Evolutionary conservation across 2,329 filamentous ascomycete genomes (phyloP).

Genomic region (Sporothrix brasiliensis): DNA sequence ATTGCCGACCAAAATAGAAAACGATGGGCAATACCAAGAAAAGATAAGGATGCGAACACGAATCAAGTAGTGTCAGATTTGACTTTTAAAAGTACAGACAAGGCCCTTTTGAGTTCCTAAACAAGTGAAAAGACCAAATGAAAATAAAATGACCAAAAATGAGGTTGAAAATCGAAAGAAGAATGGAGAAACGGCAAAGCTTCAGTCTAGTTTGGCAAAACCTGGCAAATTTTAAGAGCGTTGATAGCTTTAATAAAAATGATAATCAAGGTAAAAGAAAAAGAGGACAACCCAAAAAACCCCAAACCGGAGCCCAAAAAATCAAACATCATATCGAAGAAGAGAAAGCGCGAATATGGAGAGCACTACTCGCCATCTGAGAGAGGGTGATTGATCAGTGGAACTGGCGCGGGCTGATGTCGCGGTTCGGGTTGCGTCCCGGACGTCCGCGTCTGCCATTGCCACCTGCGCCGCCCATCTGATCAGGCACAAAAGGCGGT

Average conservation of each 20-base stretch:
- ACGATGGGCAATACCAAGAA: neutral
- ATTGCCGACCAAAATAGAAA: slow-evolving; percentile 4
- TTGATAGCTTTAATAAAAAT: neutral
- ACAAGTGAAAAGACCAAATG: neutral
- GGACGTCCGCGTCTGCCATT: slow-evolving; percentile 63
- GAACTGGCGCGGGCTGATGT: slow-evolving; percentile 35
- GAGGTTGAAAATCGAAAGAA: slow-evolving; percentile 16
- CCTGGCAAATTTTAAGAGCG: neutral
- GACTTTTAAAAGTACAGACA: slow-evolving; percentile 12
- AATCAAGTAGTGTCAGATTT: slow-evolving; percentile 6
- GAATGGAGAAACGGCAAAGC: slow-evolving; percentile 5
- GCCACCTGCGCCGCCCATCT: slow-evolving; percentile 57
- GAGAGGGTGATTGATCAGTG: neutral
- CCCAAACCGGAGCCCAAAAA: slow-evolving; percentile 18
- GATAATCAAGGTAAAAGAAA: neutral
- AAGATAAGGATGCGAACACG: neutral
- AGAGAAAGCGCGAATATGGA: neutral
- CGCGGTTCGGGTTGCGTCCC: slow-evolving; percentile 44
- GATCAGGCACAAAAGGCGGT: slow-evolving; percentile 59
- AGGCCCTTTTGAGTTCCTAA: neutral
- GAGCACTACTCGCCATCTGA: neutral
- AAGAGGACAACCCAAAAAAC: neutral
- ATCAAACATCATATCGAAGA: neutral
- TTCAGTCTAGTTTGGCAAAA: slow-evolving; percentile 21
- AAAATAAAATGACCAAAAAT: slow-evolving; percentile 13